phyloP scores from a whole-genome alignment of 1,139 yeast species.

The Cylindricascospora bacillispora region DNA sequence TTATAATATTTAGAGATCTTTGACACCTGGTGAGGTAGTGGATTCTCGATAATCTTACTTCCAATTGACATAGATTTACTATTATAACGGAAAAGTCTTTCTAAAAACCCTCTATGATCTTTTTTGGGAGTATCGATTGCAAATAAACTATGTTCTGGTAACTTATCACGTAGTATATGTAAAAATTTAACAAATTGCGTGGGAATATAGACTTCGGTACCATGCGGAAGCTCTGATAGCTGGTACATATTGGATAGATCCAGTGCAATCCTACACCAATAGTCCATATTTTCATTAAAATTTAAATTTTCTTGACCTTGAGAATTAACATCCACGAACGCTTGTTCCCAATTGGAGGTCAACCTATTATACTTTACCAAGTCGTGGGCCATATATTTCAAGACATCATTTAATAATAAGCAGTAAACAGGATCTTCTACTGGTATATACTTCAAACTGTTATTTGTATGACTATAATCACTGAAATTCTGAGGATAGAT shows the following conservation, averaged over 20 bases:
- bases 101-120: constrained; percentile 6
- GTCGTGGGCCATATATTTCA: constrained; percentile 19
- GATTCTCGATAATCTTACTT: constrained; percentile 3
- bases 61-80: constrained; percentile 5
- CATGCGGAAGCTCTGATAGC: constrained; percentile 1
- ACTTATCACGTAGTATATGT: constrained; percentile 9
- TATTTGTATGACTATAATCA: constrained; percentile 6
- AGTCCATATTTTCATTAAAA: constrained; percentile 2
- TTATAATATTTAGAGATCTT: too few relatives aligned
- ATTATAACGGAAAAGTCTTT: constrained; percentile 5
- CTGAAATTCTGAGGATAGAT: not conserved
- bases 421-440: constrained; percentile 22
- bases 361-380: too few relatives aligned
- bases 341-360: constrained; percentile 5
- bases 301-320: not conserved
- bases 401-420: constrained; percentile 19
- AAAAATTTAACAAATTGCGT: constrained; percentile 20
- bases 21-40: too few relatives aligned
- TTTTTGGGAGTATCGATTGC: constrained; percentile 14
- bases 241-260: too few relatives aligned
- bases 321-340: constrained; percentile 9
- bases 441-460: not conserved
- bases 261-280: constrained; percentile 15
- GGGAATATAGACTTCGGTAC: constrained; percentile 13
- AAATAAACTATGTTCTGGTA: constrained; percentile 20